phyloP scores from a whole-genome alignment of 306 rosid species.

The Cucurbita pepo region DNA sequence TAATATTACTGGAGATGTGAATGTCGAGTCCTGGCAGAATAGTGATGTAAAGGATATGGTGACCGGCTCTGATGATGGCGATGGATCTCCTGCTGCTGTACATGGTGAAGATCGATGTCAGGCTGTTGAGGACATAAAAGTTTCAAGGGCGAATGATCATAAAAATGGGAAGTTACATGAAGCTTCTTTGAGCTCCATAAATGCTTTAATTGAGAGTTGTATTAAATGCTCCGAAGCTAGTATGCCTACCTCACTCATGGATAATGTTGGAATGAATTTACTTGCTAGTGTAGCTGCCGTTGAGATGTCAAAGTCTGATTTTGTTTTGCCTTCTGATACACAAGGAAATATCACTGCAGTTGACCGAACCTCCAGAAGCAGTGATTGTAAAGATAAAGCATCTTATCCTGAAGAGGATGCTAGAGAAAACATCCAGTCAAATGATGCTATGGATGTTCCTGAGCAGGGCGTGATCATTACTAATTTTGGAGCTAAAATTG shows the following conservation, averaged over 20 bases:
- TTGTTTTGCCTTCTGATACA: slow-evolving; percentile 35
- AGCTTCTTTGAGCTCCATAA: slow-evolving; percentile 60
- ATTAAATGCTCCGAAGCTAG: slow-evolving; percentile 55
- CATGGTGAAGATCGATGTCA: slow-evolving; percentile 28
- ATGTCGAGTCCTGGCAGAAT: slow-evolving; percentile 34
- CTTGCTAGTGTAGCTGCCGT: slow-evolving; percentile 86
- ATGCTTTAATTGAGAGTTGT: slow-evolving; percentile 77
- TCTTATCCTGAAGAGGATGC: slow-evolving; percentile 22
- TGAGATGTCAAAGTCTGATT: slow-evolving; percentile 55
- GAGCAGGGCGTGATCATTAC: slow-evolving; percentile 13
- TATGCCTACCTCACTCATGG: slow-evolving; percentile 35
- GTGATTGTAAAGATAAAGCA: slow-evolving; percentile 28
- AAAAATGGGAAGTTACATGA: slow-evolving; percentile 41
- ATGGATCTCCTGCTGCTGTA: slow-evolving; percentile 28
- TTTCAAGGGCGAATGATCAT: slow-evolving; percentile 26
- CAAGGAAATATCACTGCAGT: slow-evolving; percentile 29
- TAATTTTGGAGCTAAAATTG: slow-evolving; percentile 13
- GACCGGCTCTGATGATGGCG: slow-evolving; percentile 34
- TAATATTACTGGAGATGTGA: slow-evolving; percentile 22
- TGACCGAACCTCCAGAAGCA: slow-evolving; percentile 26
- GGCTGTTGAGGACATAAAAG: slow-evolving; percentile 27
- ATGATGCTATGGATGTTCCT: slow-evolving; percentile 10
- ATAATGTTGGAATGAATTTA: slow-evolving; percentile 70
- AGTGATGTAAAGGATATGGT: slow-evolving; percentile 26
- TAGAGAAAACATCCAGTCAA: slow-evolving; percentile 16